These are phyloP conservation scores for Zelonia costaricensis DNA, from an alignment of 208 protist species.

Conservation along the genomic window DNA sequence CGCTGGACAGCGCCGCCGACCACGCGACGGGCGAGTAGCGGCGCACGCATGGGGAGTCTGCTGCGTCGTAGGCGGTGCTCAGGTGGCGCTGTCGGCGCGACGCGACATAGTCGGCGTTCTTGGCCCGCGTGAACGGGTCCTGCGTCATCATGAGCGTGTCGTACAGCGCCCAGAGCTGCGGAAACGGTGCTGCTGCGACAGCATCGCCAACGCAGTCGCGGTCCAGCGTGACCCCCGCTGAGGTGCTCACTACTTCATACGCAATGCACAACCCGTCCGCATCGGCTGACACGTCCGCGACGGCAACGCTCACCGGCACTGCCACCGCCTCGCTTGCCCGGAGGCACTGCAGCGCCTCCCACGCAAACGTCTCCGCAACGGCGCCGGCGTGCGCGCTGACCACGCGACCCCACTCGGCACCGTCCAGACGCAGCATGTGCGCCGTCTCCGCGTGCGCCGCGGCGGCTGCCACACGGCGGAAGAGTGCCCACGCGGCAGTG, in stretches of 20 bases:
- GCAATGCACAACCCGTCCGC: not conserved
- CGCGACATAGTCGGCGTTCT: conserved; percentile 3
- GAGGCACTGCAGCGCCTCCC: conserved; percentile 22
- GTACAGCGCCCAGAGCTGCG: conserved; percentile 37
- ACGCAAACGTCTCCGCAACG: conserved; percentile 20
- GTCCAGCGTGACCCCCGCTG: not conserved
- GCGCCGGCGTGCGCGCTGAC: not conserved
- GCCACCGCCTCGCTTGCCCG: not conserved
- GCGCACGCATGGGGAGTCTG: not conserved
- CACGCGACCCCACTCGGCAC: conserved; percentile 18
- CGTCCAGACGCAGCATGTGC: conserved; percentile 9
- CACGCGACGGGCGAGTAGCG: conserved; percentile 1
- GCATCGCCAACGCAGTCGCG: conserved; percentile 10
- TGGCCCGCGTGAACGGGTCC: not conserved
- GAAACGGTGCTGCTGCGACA: conserved; percentile 27
- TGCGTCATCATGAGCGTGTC: conserved; percentile 12
- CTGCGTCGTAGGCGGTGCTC: conserved; percentile 1
- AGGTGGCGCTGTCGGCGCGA: conserved; percentile 11
- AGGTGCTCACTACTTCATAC: conserved; percentile 14
- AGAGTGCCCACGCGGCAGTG: not conserved
- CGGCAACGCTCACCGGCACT: not conserved
- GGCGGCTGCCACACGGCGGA: not conserved
- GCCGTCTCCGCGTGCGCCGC: not conserved
- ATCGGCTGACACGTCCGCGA: conserved; percentile 4
- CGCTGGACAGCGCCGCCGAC: not conserved